A percentile compares a stretch with the other conserved stretches of the same genome.
phyloP scores from a whole-genome alignment of 768 basidiomycete species.

The Russula vinacea region DNA sequence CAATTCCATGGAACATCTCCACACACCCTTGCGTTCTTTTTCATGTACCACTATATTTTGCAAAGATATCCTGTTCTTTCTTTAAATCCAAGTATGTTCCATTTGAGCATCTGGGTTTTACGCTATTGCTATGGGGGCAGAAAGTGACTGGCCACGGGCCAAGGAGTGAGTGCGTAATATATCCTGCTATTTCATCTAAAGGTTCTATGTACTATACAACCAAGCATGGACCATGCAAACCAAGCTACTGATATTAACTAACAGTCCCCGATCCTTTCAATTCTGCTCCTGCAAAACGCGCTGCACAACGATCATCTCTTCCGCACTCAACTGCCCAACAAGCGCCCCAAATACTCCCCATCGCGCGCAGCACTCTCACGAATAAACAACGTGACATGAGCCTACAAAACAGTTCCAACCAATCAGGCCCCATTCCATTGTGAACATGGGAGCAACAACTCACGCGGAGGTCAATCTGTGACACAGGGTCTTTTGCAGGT shows the following conservation, averaged over 20 bases:
- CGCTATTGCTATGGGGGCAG: too few relatives aligned
- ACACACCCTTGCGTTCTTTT: not conserved
- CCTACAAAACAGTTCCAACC: constrained; percentile 40
- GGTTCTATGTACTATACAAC: constrained; percentile 32
- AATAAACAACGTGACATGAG: constrained; percentile 67
- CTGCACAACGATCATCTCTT: constrained; percentile 67
- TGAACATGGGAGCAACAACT: constrained; percentile 30
- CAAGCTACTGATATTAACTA: not conserved
- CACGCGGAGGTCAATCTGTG: constrained; percentile 78
- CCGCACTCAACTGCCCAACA: constrained; percentile 63
- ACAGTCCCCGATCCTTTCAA: not conserved
- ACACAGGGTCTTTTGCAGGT: constrained; percentile 82
- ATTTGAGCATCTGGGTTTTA: too few relatives aligned
- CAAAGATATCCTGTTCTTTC: too few relatives aligned
- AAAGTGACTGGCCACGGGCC: too few relatives aligned
- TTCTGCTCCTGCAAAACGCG: constrained; percentile 34
- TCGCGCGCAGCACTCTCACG: constrained; percentile 63
- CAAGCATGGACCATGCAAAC: not conserved
- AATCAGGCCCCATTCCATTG: not conserved
- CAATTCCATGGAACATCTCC: constrained; percentile 52
- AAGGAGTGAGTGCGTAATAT: too few relatives aligned
- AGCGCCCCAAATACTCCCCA: constrained; percentile 58
- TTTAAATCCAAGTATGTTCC: too few relatives aligned
- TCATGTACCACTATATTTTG: too few relatives aligned
- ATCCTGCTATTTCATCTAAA: not conserved